phyloP scores from a whole-genome alignment of 805 yeast genomes.

The Hanseniaspora lachancei region DNA sequence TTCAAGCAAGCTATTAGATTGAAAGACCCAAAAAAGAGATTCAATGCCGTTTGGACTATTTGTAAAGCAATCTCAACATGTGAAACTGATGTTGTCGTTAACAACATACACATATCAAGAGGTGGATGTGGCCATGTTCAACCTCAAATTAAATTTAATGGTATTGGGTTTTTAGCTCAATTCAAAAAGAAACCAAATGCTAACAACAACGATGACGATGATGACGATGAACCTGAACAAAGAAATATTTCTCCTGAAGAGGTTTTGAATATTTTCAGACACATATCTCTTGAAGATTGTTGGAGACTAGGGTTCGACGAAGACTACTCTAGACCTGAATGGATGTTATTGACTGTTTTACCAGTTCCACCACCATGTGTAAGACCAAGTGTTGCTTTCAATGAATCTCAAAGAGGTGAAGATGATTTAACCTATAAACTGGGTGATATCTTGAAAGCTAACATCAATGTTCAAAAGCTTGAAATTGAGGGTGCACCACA shows the following conservation, averaged over 20 bases:
- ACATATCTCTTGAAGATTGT: slow-evolving; percentile 76
- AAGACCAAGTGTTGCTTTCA: slow-evolving; percentile 94
- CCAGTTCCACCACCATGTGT: slow-evolving; percentile 99
- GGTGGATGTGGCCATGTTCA: slow-evolving; percentile 98
- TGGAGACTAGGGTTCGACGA: slow-evolving; percentile 75
- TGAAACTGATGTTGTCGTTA: slow-evolving; percentile 69
- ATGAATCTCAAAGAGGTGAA: slow-evolving; percentile 96
- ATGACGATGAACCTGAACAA: slow-evolving; percentile 83
- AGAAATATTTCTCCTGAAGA: slow-evolving; percentile 80
- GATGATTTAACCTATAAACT: slow-evolving; percentile 96
- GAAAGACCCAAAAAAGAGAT: slow-evolving; percentile 88
- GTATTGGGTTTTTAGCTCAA: slow-evolving; percentile 92
- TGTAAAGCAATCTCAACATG: slow-evolving; percentile 90
- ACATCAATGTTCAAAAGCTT: slow-evolving; percentile 89
- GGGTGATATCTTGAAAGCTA: slow-evolving; percentile 93
- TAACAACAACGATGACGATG: slow-evolving; percentile 52
- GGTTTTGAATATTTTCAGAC: slow-evolving; percentile 80
- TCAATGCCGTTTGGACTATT: slow-evolving; percentile 89
- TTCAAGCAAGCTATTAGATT: slow-evolving; percentile 82
- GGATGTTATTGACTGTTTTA: slow-evolving; percentile 93
- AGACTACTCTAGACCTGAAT: slow-evolving; percentile 96
- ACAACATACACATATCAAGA: slow-evolving; percentile 48
- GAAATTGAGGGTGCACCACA: slow-evolving; percentile 99
- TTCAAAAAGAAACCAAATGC: slow-evolving; percentile 53
- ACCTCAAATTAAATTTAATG: slow-evolving; percentile 91